A percentile compares a stretch with the other conserved stretches of the same genome.
phyloP scores from a whole-genome alignment of 495 filamentous ascomycete genomes.

The Talaromyces proteolyticus region DNA sequence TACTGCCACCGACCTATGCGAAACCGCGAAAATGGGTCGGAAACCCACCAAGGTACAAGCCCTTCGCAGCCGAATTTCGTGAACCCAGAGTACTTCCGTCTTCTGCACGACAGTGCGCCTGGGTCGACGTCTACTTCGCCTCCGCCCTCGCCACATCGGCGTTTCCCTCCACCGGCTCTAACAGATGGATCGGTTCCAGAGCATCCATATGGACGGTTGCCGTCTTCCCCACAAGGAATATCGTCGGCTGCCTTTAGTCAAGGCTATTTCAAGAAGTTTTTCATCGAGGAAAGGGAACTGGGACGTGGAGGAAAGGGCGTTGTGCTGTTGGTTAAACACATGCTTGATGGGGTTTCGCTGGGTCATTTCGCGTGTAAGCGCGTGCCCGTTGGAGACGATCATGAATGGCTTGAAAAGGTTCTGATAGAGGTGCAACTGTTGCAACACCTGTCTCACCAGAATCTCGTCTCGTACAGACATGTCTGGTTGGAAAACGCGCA shows the following conservation, averaged over 20 bases:
- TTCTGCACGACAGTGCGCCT: constrained; percentile 65
- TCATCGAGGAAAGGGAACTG: constrained; percentile 77
- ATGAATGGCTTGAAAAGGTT: constrained; percentile 92
- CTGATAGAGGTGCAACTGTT: constrained; percentile 88
- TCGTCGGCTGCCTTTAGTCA: constrained; percentile 80
- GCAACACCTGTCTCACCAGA: constrained; percentile 85
- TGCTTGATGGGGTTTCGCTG: constrained; percentile 80
- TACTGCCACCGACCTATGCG: constrained; percentile 80
- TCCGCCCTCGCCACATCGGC: constrained; percentile 47
- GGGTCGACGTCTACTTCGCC: constrained; percentile 37
- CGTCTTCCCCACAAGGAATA: constrained; percentile 60
- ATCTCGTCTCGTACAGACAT: constrained; percentile 94
- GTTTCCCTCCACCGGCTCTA: constrained; percentile 43
- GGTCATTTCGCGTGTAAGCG: constrained; percentile 95
- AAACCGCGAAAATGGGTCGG: constrained; percentile 34
- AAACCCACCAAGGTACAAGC: constrained; percentile 21
- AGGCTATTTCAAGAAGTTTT: constrained; percentile 87
- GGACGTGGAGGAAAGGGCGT: constrained; percentile 92
- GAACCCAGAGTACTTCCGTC: constrained; percentile 86
- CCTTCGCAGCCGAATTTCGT: constrained; percentile 62
- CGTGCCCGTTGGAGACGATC: constrained; percentile 91
- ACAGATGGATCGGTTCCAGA: constrained; percentile 25
- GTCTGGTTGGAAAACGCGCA: constrained; percentile 93
- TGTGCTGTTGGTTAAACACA: constrained; percentile 83
- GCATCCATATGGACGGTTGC: constrained; percentile 38